Conservation (phyloP, 1,284 basidiomycete species). For the Hymenochaete sp. region DNA sequence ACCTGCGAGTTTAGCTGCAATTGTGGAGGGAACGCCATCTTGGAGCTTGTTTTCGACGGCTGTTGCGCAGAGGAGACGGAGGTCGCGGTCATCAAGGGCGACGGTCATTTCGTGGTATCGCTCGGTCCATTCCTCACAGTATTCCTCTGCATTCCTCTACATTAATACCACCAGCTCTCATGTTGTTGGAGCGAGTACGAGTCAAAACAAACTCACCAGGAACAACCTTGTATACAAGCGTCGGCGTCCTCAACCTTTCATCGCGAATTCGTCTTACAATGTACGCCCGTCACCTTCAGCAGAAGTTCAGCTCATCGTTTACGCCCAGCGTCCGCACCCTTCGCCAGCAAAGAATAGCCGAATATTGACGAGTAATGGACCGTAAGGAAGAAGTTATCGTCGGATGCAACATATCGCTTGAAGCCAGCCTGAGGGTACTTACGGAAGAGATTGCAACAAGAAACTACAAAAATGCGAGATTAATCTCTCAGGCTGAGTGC, state of each 20-base stretch:
- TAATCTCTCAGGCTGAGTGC: too few species aligned
- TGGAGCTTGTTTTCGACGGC: slow-evolving; percentile 97
- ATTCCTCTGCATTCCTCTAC: slow-evolving; percentile 54
- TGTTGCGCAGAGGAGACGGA: slow-evolving; percentile 88
- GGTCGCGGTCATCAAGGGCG: slow-evolving; percentile 70
- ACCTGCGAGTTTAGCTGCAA: slow-evolving; percentile 92
- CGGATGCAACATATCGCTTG: too few species aligned
- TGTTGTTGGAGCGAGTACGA: neutral
- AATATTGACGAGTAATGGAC: too few species aligned
- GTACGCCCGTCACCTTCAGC: slow-evolving; percentile 68
- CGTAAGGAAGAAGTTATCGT: too few species aligned
- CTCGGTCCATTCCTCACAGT: slow-evolving; percentile 75
- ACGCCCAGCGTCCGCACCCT: slow-evolving; percentile 74
- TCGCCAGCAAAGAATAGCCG: slow-evolving; percentile 74
- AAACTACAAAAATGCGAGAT: too few species aligned
- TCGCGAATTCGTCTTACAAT: slow-evolving; percentile 88
- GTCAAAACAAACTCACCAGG: slow-evolving; percentile 36
- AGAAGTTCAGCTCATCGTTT: slow-evolving; percentile 68
- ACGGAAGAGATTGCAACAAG: too few species aligned
- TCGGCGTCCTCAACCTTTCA: slow-evolving; percentile 84
- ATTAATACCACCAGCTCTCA: slow-evolving; percentile 16
- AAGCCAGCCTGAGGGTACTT: too few species aligned
- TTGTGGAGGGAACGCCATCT: slow-evolving; percentile 95
- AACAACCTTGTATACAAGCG: slow-evolving; percentile 84
- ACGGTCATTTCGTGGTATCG: slow-evolving; percentile 81